Percentiles rank a stretch among this genome's conserved stretches.
These are phyloP conservation scores for Arthroderma sp. DNA, from an alignment of 2,329 filamentous ascomycete species.

Conservation along the genomic window DNA sequence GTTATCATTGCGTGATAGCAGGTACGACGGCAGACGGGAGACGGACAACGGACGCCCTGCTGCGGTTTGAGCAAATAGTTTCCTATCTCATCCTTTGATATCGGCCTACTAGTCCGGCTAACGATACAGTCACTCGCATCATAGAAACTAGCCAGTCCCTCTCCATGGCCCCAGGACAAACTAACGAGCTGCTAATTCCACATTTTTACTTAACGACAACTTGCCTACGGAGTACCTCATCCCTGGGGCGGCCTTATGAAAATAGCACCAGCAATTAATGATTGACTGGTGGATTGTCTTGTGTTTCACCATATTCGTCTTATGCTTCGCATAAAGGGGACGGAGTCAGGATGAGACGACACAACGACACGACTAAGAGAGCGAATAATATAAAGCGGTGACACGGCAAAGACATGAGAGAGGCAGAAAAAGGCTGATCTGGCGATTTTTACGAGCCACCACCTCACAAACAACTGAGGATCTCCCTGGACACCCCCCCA, in stretches of 20 bases:
- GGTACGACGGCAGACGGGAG: not conserved
- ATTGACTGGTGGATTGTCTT: not conserved
- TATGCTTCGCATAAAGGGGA: conserved; percentile 4
- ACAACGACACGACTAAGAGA: not conserved
- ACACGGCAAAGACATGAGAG: conserved; percentile 1
- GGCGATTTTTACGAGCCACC: conserved; percentile 1
- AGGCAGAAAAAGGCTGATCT: not conserved
- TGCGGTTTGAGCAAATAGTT: not conserved
- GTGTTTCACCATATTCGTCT: conserved; percentile 2
- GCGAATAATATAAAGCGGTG: not conserved
- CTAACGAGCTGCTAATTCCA: not conserved
- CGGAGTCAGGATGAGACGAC: conserved; percentile 2
- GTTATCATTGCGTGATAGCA: not conserved
- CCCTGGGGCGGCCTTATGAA: not conserved
- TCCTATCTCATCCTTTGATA: not conserved
- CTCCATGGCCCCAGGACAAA: not conserved
- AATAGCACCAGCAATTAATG: not conserved
- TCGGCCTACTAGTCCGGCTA: not conserved
- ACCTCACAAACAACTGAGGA: not conserved
- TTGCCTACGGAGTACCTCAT: too few species aligned
- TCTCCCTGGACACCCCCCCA: not conserved
- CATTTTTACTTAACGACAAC: not conserved
- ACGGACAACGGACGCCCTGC: not conserved
- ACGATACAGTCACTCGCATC: not conserved
- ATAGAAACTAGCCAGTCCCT: not conserved